Conservation (phyloP, 2,329 filamentous ascomycete genomes). For the Talaromyces sp. region DNA sequence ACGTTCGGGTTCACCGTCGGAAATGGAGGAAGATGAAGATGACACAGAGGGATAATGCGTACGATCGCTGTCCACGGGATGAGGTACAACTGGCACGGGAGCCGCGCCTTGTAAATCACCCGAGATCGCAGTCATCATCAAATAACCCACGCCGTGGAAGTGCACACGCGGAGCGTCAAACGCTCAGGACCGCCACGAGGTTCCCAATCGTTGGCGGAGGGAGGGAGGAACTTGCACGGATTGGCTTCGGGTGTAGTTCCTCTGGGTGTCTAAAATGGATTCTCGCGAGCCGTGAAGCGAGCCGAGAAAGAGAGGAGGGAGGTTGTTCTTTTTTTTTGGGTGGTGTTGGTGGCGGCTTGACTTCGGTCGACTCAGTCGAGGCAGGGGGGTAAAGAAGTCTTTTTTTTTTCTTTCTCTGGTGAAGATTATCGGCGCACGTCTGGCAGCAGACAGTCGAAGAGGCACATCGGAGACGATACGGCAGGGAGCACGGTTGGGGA, state of each 20-base stretch:
- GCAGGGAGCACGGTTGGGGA: neutral
- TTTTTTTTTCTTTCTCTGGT: neutral
- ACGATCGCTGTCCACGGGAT: conserved; percentile 33
- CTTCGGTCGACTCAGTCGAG: neutral
- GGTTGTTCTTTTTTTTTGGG: neutral
- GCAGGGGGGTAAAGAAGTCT: neutral
- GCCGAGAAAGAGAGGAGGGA: neutral
- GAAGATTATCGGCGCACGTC: neutral
- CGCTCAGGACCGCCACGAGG: conserved; percentile 3
- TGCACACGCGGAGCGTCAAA: conserved; percentile 17
- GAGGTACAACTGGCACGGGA: conserved; percentile 34
- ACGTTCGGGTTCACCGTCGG: conserved; percentile 41
- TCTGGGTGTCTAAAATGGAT: neutral
- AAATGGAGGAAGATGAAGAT: conserved; percentile 44
- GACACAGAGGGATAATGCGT: conserved; percentile 36
- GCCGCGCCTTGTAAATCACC: conserved; percentile 32
- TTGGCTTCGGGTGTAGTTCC: neutral
- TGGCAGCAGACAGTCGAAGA: neutral
- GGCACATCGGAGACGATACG: neutral
- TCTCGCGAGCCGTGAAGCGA: neutral
- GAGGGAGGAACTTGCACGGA: neutral
- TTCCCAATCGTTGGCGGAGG: conserved; percentile 4
- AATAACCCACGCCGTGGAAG: conserved; percentile 5
- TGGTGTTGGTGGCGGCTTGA: neutral
- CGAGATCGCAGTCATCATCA: conserved; percentile 28